phyloP scores from a whole-genome alignment of 139 green algal genomes.

The Chlamydomonas incerta region DNA sequence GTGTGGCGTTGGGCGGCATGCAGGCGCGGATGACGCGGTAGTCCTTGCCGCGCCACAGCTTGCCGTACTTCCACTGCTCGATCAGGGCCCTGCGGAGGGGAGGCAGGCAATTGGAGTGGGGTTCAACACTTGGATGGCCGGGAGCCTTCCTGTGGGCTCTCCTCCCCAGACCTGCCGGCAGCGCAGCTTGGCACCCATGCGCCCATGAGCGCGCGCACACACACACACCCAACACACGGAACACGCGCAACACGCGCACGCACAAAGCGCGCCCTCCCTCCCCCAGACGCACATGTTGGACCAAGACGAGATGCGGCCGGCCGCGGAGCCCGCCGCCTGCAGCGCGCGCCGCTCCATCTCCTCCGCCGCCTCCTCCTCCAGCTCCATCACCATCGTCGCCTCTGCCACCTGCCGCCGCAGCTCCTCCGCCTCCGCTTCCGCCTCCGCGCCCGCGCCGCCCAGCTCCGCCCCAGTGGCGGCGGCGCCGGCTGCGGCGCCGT shows the following conservation, averaged over 20 bases:
- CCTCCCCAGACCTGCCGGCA: too few relatives aligned
- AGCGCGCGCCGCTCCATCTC: background rate
- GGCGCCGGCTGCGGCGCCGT: too few relatives aligned
- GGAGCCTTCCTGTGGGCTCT: too few relatives aligned
- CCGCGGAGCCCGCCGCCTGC: background rate
- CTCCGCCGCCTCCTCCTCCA: background rate
- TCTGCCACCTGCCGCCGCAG: background rate
- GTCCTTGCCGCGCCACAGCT: slow-evolving; percentile 6
- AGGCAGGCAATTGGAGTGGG: background rate
- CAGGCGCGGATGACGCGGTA: slow-evolving; percentile 23
- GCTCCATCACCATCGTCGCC: background rate
- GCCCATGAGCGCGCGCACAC: too few relatives aligned
- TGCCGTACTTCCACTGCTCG: background rate
- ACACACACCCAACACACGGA: too few relatives aligned
- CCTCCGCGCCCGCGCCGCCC: too few relatives aligned
- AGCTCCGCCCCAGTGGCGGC: too few relatives aligned
- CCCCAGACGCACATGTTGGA: background rate
- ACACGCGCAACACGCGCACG: too few relatives aligned
- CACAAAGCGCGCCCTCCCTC: too few relatives aligned
- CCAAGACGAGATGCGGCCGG: background rate
- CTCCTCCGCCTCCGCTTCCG: background rate
- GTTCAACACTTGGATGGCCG: too few relatives aligned
- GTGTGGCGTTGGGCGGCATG: background rate
- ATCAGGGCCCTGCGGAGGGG: background rate
- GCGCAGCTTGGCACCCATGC: too few relatives aligned